Percentiles rank a stretch among this genome's conserved stretches.
Evolutionary conservation across 495 filamentous ascomycete genomes (phyloP).

Genomic region (Achaetomiella virescens): DNA sequence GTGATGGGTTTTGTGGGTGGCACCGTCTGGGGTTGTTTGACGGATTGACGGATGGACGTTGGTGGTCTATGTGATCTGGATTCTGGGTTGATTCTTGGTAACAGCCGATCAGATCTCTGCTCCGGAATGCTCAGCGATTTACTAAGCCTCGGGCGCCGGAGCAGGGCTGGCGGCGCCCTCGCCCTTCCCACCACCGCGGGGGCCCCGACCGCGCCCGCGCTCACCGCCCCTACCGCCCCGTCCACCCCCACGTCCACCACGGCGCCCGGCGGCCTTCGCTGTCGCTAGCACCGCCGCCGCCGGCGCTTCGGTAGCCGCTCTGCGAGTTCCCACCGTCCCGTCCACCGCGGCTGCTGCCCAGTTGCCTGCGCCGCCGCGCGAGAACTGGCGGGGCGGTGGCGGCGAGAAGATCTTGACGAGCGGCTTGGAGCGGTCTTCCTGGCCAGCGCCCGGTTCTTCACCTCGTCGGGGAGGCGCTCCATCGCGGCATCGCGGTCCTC

Average conservation of each 20-base stretch:
- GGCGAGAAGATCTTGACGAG: conserved; percentile 74
- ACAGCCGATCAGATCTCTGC: too few relatives aligned
- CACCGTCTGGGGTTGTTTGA: not conserved
- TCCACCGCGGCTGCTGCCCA: conserved; percentile 64
- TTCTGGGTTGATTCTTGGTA: too few relatives aligned
- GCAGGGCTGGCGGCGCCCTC: conserved; percentile 46
- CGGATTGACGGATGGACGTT: too few relatives aligned
- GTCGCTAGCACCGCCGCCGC: conserved; percentile 61
- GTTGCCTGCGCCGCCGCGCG: conserved; percentile 59
- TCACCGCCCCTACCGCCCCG: conserved; percentile 49
- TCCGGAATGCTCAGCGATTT: too few relatives aligned
- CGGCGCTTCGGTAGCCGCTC: conserved; percentile 69
- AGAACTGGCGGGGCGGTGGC: conserved; percentile 45
- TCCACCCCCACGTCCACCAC: conserved; percentile 59
- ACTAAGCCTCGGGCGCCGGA: conserved; percentile 44
- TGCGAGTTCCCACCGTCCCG: conserved; percentile 34
- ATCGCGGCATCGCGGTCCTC: conserved; percentile 76
- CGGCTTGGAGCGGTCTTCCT: conserved; percentile 63
- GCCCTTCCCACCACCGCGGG: conserved; percentile 53
- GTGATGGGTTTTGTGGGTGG: not conserved
- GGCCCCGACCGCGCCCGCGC: conserved; percentile 51
- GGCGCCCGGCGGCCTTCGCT: conserved; percentile 63
- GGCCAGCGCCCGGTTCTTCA: conserved; percentile 54
- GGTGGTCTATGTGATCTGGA: too few relatives aligned
- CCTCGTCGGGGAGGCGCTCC: conserved; percentile 61